phyloP scores from a whole-genome alignment of 192 early-diverging fungal species.

The Coemansia sp. region DNA sequence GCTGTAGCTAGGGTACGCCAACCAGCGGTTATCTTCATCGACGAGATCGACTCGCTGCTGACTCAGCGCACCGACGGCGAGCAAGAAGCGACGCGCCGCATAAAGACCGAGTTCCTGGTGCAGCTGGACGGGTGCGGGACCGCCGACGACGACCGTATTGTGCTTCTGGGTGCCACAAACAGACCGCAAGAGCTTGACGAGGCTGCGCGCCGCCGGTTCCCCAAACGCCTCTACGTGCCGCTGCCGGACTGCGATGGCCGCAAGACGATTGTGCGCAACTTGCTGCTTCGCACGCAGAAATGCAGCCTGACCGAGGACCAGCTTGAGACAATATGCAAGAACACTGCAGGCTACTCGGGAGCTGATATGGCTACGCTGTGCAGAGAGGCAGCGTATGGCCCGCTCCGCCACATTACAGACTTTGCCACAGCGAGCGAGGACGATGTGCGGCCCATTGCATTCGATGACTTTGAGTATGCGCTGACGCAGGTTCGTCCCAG shows the following conservation, averaged over 20 bases:
- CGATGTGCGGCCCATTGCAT: conserved; percentile 75
- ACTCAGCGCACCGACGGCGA: conserved; percentile 90
- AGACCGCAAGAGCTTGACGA: conserved; percentile 92
- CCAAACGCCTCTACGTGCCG: conserved; percentile 80
- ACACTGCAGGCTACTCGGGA: conserved; percentile 80
- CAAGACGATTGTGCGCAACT: conserved; percentile 61
- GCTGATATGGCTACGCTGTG: conserved; percentile 89
- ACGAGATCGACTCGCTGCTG: conserved; percentile 93
- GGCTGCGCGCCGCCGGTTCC: conserved; percentile 79
- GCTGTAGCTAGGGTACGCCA: conserved; percentile 86
- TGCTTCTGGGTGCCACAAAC: conserved; percentile 77
- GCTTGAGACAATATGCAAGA: conserved; percentile 62
- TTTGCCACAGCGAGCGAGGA: conserved; percentile 58
- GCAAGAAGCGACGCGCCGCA: conserved; percentile 80
- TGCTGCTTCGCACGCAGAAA: conserved; percentile 63
- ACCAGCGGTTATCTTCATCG: conserved; percentile 90
- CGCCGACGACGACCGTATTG: conserved; percentile 76
- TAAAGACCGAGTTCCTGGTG: conserved; percentile 95
- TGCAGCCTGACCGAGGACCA: conserved; percentile 64
- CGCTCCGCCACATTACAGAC: conserved; percentile 70
- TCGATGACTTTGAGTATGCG: conserved; percentile 77
- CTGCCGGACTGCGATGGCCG: conserved; percentile 78
- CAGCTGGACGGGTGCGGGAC: conserved; percentile 76
- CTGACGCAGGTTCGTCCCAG: conserved; percentile 82
- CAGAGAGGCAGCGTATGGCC: conserved; percentile 73